Evolutionary conservation across 2,329 filamentous ascomycete species (phyloP).

Genomic region (Huntiella savannae): DNA sequence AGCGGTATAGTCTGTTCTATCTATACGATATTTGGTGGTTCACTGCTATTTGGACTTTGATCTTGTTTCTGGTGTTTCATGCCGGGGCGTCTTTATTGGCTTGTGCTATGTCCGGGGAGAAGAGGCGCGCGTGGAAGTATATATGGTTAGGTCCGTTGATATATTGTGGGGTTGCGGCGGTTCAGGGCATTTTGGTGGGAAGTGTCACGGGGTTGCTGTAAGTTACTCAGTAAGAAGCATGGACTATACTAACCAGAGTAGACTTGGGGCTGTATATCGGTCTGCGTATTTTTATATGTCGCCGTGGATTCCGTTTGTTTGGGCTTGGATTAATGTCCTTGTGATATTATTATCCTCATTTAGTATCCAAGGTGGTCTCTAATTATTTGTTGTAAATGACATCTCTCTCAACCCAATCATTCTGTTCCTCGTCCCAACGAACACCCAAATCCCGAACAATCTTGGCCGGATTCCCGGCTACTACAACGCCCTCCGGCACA

Average conservation of each 20-base stretch:
- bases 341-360: slow-evolving; percentile 75
- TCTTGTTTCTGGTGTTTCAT: slow-evolving; percentile 61
- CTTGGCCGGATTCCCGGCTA: slow-evolving; percentile 48
- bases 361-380: slow-evolving; percentile 78
- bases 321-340: slow-evolving; percentile 69
- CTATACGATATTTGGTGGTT: slow-evolving; percentile 69
- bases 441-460: slow-evolving; percentile 21
- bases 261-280: slow-evolving; percentile 61
- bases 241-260: slow-evolving; percentile 18
- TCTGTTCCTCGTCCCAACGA: slow-evolving; percentile 1
- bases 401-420: slow-evolving; percentile 5
- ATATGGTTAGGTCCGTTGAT: slow-evolving; percentile 55
- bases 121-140: slow-evolving; percentile 35
- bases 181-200: slow-evolving; percentile 63
- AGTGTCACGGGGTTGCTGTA: slow-evolving; percentile 67
- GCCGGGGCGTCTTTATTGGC: slow-evolving; percentile 53
- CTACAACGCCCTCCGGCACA: slow-evolving; percentile 42
- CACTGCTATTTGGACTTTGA: slow-evolving; percentile 69
- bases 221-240: slow-evolving; percentile 18
- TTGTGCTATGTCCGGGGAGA: slow-evolving; percentile 47
- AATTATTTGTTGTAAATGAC: slow-evolving; percentile 15
- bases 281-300: slow-evolving; percentile 78
- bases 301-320: slow-evolving; percentile 82
- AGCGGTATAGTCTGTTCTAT: slow-evolving; percentile 45
- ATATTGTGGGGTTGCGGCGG: slow-evolving; percentile 50